Evolutionary conservation across 345 rosid species (phyloP).

Genomic region (Erodium maritimum): DNA sequence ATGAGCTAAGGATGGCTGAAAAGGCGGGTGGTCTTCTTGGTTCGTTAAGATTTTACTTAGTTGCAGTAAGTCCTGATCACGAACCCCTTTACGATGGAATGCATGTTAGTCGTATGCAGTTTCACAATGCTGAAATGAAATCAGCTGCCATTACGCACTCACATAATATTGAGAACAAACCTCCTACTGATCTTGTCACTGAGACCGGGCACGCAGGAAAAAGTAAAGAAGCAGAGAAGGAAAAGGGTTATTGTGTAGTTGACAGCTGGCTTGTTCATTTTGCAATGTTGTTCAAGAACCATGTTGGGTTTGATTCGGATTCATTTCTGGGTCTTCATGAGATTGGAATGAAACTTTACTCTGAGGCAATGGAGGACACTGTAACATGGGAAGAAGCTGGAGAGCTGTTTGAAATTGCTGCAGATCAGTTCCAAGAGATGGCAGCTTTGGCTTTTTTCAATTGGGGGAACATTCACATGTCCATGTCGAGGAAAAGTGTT

Average conservation of each 20-base stretch:
- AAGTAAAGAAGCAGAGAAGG: constrained; percentile 24
- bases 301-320: constrained; percentile 95
- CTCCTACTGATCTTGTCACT: neutral
- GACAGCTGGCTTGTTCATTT: constrained; percentile 92
- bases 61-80: constrained; percentile 64
- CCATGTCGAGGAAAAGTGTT: constrained; percentile 67
- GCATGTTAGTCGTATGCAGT: constrained; percentile 18
- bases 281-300: constrained; percentile 83
- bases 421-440: constrained; percentile 97
- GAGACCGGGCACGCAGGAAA: constrained; percentile 32
- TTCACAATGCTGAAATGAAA: constrained; percentile 19
- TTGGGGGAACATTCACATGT: constrained; percentile 96
- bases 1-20: constrained; percentile 74
- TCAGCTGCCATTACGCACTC: constrained; percentile 6
- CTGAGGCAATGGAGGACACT: constrained; percentile 90
- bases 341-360: constrained; percentile 81
- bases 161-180: neutral
- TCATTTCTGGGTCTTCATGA: constrained; percentile 86
- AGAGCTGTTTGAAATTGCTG: constrained; percentile 70
- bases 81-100: constrained; percentile 72
- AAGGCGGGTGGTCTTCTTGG: constrained; percentile 37
- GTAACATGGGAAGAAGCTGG: constrained; percentile 81
- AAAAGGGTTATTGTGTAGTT: constrained; percentile 27
- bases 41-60: constrained; percentile 60
- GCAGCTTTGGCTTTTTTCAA: constrained; percentile 84